Percentiles rank a stretch among this genome's conserved stretches.
Evolutionary conservation across 2,329 filamentous ascomycete species (phyloP).

Genomic region (Plectosphaerella sp.): DNA sequence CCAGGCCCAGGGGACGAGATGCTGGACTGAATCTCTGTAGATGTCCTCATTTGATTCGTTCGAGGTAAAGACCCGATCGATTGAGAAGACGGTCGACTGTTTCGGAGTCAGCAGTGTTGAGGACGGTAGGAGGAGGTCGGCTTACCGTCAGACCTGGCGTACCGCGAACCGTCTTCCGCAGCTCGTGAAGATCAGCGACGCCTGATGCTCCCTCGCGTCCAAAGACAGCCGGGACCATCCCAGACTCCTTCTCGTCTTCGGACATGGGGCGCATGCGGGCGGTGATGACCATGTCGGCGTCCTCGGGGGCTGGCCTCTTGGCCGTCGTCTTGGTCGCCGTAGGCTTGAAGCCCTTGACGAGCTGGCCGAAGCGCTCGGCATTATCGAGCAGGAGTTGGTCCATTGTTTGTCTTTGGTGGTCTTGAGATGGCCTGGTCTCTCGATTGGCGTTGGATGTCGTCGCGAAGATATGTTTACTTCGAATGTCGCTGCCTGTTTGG

Average conservation of each 20-base stretch:
- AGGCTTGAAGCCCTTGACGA: slow-evolving; percentile 22
- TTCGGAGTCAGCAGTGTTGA: neutral
- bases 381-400: slow-evolving; percentile 27
- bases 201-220: slow-evolving; percentile 14
- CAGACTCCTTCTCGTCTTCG: slow-evolving; percentile 23
- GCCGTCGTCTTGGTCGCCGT: neutral
- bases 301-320: neutral
- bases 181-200: slow-evolving; percentile 30
- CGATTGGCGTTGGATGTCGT: too few relatives aligned
- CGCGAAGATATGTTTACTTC: too few relatives aligned
- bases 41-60: slow-evolving; percentile 30
- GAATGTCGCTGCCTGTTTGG: too few relatives aligned
- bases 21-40: slow-evolving; percentile 33
- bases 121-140: neutral
- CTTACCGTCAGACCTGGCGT: slow-evolving; percentile 24
- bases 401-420: slow-evolving; percentile 12
- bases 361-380: slow-evolving; percentile 18
- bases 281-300: slow-evolving; percentile 26
- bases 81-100: slow-evolving; percentile 27
- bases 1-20: slow-evolving; percentile 40
- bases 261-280: slow-evolving; percentile 31
- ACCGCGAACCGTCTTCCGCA: slow-evolving; percentile 25
- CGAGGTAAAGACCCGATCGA: slow-evolving; percentile 30
- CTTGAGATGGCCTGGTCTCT: too few relatives aligned
- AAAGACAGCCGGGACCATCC: slow-evolving; percentile 22